A percentile compares a stretch with the other conserved stretches of the same genome.
Conservation (phyloP, 169 alveolate genomes). For the Eimeria acervulina region DNA sequence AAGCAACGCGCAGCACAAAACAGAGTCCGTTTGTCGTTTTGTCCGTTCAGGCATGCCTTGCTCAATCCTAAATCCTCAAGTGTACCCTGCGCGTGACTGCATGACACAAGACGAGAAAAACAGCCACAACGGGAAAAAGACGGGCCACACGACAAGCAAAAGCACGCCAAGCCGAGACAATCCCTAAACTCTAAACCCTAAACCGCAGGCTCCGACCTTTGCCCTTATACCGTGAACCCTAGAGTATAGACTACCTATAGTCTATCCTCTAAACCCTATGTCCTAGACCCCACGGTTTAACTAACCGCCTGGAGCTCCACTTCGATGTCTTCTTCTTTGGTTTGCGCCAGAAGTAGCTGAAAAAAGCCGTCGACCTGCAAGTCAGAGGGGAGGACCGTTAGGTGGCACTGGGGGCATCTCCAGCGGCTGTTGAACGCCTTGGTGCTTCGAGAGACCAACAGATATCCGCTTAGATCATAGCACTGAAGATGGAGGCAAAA, state of each 20-base stretch:
- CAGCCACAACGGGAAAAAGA: not conserved
- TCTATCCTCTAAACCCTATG: not conserved
- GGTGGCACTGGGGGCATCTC: conserved; percentile 96
- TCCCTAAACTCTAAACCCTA: not conserved
- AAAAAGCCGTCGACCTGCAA: conserved; percentile 93
- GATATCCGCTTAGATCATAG: conserved; percentile 93
- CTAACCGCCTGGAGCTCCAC: conserved; percentile 81
- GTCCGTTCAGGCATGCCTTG: not conserved
- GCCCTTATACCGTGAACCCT: not conserved
- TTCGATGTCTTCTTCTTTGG: conserved; percentile 76
- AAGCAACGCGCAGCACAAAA: not conserved
- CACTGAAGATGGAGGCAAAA: conserved; percentile 95
- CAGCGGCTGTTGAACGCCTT: conserved; percentile 96
- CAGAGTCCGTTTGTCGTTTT: too few species aligned
- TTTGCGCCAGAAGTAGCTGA: conserved; percentile 84
- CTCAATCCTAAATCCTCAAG: not conserved
- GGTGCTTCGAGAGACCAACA: conserved; percentile 93
- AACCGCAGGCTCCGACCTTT: not conserved
- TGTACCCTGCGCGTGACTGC: not conserved
- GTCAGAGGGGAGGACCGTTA: conserved; percentile 92
- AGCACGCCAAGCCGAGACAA: too few species aligned
- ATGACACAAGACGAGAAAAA: not conserved
- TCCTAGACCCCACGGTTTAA: not conserved
- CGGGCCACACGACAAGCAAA: not conserved
- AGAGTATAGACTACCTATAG: not conserved